A percentile compares a stretch with the other conserved stretches of the same genome.
phyloP scores from a whole-genome alignment of 169 alveolate genomes.

The Ichthyophthirius multifiliis region DNA sequence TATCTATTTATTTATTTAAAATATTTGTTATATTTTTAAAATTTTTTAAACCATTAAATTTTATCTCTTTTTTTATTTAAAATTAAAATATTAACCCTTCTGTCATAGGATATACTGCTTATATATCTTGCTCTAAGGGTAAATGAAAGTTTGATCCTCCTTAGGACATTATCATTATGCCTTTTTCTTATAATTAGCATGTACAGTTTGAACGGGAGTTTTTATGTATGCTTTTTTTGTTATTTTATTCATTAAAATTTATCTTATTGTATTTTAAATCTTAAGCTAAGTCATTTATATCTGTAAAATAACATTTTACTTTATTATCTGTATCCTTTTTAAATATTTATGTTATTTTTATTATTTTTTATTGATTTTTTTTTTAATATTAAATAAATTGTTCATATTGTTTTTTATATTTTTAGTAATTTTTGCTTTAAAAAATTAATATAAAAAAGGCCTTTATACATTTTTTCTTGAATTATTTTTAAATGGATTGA shows the following conservation, averaged over 20 bases:
- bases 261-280: background rate
- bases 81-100: constrained; percentile 10
- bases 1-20: no score
- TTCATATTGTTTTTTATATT: background rate
- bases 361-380: no score
- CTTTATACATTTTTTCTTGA: no score
- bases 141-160: constrained; percentile 9
- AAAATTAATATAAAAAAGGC: background rate
- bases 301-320: background rate
- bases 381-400: background rate
- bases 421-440: background rate
- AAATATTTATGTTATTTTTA: no score
- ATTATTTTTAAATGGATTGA: no score
- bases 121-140: constrained; percentile 3
- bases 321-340: background rate
- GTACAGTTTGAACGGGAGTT: background rate
- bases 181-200: background rate
- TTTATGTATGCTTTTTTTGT: background rate
- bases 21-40: no score
- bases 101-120: background rate
- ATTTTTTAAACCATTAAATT: background rate
- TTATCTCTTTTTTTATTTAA: background rate
- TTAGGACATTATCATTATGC: background rate
- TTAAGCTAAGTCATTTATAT: constrained; percentile 1
- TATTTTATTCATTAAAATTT: background rate